A percentile compares a stretch with the other conserved stretches of the same genome.
These are phyloP conservation scores for Coleophoma crateriformis DNA, from an alignment of 2,329 filamentous ascomycete species.

Conservation along the genomic window DNA sequence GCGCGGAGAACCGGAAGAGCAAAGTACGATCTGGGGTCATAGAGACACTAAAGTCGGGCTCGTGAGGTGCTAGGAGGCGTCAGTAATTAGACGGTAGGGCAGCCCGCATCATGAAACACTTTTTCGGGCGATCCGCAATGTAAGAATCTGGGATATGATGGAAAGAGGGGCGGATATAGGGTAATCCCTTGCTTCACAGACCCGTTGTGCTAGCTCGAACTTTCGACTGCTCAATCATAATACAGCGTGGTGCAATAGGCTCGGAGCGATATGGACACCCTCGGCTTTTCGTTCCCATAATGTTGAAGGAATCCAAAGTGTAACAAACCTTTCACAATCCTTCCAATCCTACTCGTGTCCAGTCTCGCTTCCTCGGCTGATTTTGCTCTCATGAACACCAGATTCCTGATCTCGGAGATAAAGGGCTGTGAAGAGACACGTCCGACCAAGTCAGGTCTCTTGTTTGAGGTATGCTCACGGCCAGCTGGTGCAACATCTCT, in stretches of 20 bases:
- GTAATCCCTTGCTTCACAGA: background rate
- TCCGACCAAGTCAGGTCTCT: too few species aligned
- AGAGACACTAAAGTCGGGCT: slow-evolving; percentile 47
- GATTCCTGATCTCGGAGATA: slow-evolving; percentile 52
- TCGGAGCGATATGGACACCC: background rate
- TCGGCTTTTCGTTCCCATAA: background rate
- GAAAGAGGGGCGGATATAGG: background rate
- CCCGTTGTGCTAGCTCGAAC: background rate
- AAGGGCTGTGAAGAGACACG: slow-evolving; percentile 6
- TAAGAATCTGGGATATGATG: background rate
- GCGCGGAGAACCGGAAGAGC: slow-evolving; percentile 84
- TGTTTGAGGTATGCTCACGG: slow-evolving; percentile 8
- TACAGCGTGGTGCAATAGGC: background rate
- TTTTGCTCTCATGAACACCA: slow-evolving; percentile 56
- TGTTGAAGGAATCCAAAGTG: background rate
- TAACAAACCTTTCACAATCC: slow-evolving; percentile 19
- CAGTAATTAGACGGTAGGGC: slow-evolving; percentile 1
- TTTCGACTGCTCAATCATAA: background rate
- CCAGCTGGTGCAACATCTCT: slow-evolving; percentile 16
- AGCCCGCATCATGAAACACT: background rate
- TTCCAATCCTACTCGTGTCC: slow-evolving; percentile 10
- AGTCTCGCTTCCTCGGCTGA: slow-evolving; percentile 7
- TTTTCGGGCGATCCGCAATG: background rate
- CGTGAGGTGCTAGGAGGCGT: slow-evolving; percentile 8
- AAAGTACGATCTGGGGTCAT: slow-evolving; percentile 64